phyloP scores from a whole-genome alignment of 176 grass and related monocot genomes.

The Secale cereale region DNA sequence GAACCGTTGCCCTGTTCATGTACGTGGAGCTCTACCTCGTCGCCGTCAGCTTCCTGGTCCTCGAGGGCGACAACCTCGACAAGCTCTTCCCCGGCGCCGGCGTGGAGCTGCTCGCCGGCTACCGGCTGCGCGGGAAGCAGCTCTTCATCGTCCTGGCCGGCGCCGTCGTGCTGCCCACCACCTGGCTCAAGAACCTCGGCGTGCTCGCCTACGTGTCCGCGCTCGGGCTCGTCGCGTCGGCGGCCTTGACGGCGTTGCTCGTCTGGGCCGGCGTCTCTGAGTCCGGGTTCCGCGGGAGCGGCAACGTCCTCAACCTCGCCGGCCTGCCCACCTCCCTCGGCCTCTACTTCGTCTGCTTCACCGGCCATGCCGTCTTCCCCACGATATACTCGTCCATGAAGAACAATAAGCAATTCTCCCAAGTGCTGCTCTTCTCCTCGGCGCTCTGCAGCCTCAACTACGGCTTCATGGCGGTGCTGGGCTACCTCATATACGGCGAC shows the following conservation, averaged over 20 bases:
- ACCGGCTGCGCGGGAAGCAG: conserved; percentile 39
- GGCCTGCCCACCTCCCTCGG: conserved; percentile 39
- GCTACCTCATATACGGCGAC: conserved; percentile 1
- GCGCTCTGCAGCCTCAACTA: conserved; percentile 40
- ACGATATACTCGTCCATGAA: conserved; percentile 49
- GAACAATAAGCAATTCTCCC: conserved; percentile 30
- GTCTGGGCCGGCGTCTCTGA: conserved; percentile 44
- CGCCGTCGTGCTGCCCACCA: conserved; percentile 44
- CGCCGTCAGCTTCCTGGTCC: background rate
- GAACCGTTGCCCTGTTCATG: background rate
- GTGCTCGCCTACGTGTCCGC: conserved; percentile 39
- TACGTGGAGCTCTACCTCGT: conserved; percentile 8
- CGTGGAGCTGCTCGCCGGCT: background rate
- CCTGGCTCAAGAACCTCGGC: conserved; percentile 38
- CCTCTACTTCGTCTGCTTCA: conserved; percentile 44
- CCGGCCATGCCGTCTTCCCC: conserved; percentile 48
- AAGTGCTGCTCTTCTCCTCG: conserved; percentile 39
- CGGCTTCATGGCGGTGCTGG: conserved; percentile 29
- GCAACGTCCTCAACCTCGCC: conserved; percentile 32
- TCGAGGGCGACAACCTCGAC: background rate
- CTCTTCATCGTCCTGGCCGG: conserved; percentile 38
- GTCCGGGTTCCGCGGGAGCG: conserved; percentile 21
- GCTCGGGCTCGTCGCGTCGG: conserved; percentile 37
- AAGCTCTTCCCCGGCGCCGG: background rate
- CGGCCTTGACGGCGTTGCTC: conserved; percentile 33